Percentiles rank a stretch among this genome's conserved stretches.
phyloP scores from a whole-genome alignment of 2,329 filamentous ascomycete genomes.

The Aspergillus aculeatinus region DNA sequence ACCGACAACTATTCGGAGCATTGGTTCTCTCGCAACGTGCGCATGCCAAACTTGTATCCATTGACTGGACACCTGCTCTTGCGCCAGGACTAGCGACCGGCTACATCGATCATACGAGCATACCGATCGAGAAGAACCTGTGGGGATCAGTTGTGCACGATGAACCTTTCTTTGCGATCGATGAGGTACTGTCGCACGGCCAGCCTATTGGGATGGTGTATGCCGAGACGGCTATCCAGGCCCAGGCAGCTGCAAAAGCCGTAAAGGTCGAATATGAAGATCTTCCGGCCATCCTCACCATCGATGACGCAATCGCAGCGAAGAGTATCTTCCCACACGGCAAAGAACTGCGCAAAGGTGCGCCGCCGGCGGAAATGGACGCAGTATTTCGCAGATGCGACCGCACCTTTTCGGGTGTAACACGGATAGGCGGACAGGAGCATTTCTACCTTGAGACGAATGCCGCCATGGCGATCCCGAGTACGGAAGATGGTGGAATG shows the following conservation, averaged over 20 bases:
- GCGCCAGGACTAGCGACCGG: conserved; percentile 75
- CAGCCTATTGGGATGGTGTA: conserved; percentile 82
- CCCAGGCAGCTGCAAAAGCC: conserved; percentile 69
- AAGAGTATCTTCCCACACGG: conserved; percentile 77
- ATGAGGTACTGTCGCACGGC: conserved; percentile 75
- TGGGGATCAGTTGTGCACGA: conserved; percentile 68
- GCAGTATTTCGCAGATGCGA: conserved; percentile 8
- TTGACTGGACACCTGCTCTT: conserved; percentile 70
- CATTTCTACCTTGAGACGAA: conserved; percentile 93
- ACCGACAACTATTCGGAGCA: conserved; percentile 77
- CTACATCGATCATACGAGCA: conserved; percentile 71
- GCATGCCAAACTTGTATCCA: conserved; percentile 73
- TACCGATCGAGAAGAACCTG: conserved; percentile 72
- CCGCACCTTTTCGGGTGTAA: conserved; percentile 24
- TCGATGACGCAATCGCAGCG: conserved; percentile 81
- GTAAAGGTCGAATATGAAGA: conserved; percentile 84
- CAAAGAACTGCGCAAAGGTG: conserved; percentile 72
- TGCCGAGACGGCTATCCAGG: conserved; percentile 69
- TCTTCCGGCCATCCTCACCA: conserved; percentile 76
- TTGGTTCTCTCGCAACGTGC: conserved; percentile 78
- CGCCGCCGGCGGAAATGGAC: conserved; percentile 4
- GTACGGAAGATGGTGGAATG: conserved; percentile 82
- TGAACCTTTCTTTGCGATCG: conserved; percentile 79
- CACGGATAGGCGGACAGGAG: conserved; percentile 62
- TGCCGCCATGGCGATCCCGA: conserved; percentile 74